Evolutionary conservation across 371 early-diverging fungal species (phyloP).

Genomic region (Lichtheimia ornata): DNA sequence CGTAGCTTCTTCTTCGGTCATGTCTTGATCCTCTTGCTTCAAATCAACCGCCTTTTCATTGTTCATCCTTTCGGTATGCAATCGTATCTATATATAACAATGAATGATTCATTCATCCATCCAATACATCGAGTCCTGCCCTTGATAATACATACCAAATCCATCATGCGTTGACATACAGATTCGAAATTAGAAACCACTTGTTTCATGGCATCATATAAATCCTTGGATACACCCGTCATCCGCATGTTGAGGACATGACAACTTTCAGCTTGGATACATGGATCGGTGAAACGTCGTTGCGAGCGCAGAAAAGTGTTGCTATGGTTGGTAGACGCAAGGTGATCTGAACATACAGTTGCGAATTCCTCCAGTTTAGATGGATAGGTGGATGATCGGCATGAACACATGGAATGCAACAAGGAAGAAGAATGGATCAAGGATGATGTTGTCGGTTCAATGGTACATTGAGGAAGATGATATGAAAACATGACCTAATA

Average conservation of each 20-base stretch:
- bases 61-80: constrained; percentile 27
- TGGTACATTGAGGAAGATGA: constrained; percentile 21
- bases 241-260: constrained; percentile 28
- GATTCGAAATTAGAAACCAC: constrained; percentile 33
- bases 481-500: constrained; percentile 35
- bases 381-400: constrained; percentile 8
- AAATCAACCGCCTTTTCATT: constrained; percentile 18
- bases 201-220: constrained; percentile 39
- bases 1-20: constrained; percentile 1
- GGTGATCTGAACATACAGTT: constrained; percentile 25
- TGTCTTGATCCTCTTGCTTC: not conserved
- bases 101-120: not conserved
- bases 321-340: not conserved
- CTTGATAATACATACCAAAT: constrained; percentile 31
- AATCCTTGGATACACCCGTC: constrained; percentile 31
- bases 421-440: constrained; percentile 5
- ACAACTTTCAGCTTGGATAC: constrained; percentile 5
- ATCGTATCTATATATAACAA: constrained; percentile 22
- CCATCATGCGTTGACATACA: constrained; percentile 37
- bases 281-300: constrained; percentile 29
- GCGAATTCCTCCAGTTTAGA: constrained; percentile 39
- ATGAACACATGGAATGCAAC: constrained; percentile 17
- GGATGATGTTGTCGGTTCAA: not conserved
- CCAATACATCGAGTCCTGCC: not conserved
- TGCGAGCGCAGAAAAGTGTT: not conserved